A percentile compares a stretch with the other conserved stretches of the same genome.
Evolutionary conservation across 169 alveolate species (phyloP).

Genomic region (Perkinsus marinus): DNA sequence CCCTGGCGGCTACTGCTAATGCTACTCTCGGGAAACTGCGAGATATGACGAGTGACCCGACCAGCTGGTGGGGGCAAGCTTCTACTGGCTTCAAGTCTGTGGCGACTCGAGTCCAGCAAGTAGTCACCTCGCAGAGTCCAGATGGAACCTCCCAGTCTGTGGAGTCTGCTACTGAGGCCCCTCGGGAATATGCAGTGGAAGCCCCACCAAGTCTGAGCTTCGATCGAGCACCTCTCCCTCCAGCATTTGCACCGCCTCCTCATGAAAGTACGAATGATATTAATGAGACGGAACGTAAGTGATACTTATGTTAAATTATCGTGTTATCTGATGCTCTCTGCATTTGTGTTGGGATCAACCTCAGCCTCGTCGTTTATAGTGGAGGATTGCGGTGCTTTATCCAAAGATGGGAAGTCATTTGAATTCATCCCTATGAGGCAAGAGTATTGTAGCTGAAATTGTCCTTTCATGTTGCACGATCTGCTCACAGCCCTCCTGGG

Average conservation of each 20-base stretch:
- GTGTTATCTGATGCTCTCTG: too few species aligned
- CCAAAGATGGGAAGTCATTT: too few species aligned
- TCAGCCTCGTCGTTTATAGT: too few species aligned
- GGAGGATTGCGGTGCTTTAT: too few species aligned
- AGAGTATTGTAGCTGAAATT: background rate
- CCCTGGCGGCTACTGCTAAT: background rate
- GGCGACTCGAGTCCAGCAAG: background rate
- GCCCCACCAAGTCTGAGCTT: background rate
- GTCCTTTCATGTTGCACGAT: background rate
- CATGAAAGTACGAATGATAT: background rate
- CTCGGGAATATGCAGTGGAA: background rate
- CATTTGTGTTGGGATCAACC: too few species aligned
- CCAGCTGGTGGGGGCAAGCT: background rate
- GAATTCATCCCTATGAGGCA: too few species aligned
- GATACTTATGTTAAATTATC: too few species aligned
- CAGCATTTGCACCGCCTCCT: background rate
- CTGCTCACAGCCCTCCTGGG: background rate
- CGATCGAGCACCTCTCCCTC: background rate
- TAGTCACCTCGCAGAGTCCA: background rate
- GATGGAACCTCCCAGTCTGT: background rate
- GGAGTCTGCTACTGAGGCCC: background rate
- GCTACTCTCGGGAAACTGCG: background rate
- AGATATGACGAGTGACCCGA: background rate
- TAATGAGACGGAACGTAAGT: background rate
- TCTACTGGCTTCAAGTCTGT: background rate